These are phyloP conservation scores for Lobulomyces angularis DNA, from an alignment of 192 early-diverging fungal genomes.

Conservation along the genomic window DNA sequence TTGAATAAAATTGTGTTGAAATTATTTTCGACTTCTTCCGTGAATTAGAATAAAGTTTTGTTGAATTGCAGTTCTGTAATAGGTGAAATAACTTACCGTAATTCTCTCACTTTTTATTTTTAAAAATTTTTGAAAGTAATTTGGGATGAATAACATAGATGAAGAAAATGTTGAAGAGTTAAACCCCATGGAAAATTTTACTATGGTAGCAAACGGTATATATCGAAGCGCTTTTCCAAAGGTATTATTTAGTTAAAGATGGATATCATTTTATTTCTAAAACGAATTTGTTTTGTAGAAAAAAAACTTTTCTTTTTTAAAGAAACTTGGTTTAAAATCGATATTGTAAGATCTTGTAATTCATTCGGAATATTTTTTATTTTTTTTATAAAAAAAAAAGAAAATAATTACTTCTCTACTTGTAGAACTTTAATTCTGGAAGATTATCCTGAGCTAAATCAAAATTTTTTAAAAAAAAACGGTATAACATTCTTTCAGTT, in stretches of 20 bases:
- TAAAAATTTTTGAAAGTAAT: too few species aligned
- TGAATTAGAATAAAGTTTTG: too few species aligned
- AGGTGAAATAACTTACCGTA: too few species aligned
- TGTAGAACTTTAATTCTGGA: conserved; percentile 83
- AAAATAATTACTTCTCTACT: not conserved
- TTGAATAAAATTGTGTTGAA: too few species aligned
- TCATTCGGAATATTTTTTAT: not conserved
- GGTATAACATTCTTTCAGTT: conserved; percentile 83
- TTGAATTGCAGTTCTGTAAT: too few species aligned
- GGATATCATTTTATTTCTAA: too few species aligned
- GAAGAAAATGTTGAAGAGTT: conserved; percentile 25
- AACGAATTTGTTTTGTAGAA: too few species aligned
- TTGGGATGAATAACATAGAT: too few species aligned
- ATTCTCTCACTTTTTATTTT: too few species aligned
- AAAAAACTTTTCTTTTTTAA: conserved; percentile 85
- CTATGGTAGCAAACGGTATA: conserved; percentile 83
- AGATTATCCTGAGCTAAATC: conserved; percentile 91
- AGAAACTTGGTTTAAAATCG: conserved; percentile 76
- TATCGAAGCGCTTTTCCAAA: conserved; percentile 94
- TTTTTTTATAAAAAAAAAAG: too few species aligned
- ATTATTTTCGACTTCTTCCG: too few species aligned
- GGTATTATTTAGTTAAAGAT: too few species aligned
- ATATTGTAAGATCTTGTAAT: conserved; percentile 54
- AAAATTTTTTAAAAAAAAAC: conserved; percentile 80
- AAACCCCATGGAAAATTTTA: conserved; percentile 87